Percentiles rank a stretch among this genome's conserved stretches.
Evolutionary conservation across 352 stramenopile genomes (phyloP).

Genomic region (Blastocystis sp.): DNA sequence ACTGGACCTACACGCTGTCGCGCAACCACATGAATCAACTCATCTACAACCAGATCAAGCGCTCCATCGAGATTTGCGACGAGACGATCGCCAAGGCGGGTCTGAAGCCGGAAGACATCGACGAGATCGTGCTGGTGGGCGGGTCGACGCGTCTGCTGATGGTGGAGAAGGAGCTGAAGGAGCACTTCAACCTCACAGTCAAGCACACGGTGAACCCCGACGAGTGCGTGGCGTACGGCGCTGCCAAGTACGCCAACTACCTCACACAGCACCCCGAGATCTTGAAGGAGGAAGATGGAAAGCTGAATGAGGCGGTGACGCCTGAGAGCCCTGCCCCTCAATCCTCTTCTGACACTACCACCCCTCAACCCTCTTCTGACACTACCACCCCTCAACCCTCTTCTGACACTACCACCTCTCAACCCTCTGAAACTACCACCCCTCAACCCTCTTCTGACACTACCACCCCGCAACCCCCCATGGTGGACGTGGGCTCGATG

Average conservation of each 20-base stretch:
- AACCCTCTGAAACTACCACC: no score
- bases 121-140: conserved; percentile 58
- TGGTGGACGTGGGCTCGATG: no score
- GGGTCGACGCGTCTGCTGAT: conserved; percentile 61
- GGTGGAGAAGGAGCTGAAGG: conserved; percentile 17
- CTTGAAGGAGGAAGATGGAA: no score
- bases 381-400: no score
- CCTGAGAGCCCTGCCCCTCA: no score
- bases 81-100: neutral
- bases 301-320: no score
- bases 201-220: conserved; percentile 59
- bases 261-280: no score
- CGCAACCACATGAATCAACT: neutral
- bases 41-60: neutral
- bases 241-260: conserved; percentile 51
- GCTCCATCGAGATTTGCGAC: neutral
- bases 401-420: no score
- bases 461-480: no score
- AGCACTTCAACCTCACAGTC: conserved; percentile 3
- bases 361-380: no score
- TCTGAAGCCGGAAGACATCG: conserved; percentile 38
- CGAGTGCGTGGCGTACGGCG: conserved; percentile 70
- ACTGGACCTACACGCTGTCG: neutral
- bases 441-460: no score
- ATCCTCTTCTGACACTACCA: no score